Evolutionary conservation across 768 basidiomycete genomes (phyloP).

Genomic region (Trametopsis cervina): DNA sequence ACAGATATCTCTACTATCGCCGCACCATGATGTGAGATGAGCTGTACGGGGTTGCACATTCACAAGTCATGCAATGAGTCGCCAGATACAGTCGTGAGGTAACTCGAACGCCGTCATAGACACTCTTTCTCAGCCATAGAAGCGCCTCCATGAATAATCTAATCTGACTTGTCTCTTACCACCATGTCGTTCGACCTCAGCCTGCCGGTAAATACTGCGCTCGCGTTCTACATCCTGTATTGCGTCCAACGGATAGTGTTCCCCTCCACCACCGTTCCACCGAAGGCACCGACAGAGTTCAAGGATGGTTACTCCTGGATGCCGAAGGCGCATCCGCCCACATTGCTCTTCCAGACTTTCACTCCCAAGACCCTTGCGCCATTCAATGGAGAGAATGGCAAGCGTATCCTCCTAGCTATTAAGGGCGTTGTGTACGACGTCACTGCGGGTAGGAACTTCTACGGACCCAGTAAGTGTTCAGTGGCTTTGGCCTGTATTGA

Average conservation of each 20-base stretch:
- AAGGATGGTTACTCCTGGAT: constrained; percentile 88
- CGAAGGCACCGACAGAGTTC: constrained; percentile 58
- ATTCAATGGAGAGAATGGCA: constrained; percentile 57
- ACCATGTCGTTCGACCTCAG: constrained; percentile 39
- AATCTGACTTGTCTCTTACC: too few relatives aligned
- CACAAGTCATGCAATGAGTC: too few relatives aligned
- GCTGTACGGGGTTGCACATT: too few relatives aligned
- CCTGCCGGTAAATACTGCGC: constrained; percentile 74
- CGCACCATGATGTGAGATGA: too few relatives aligned
- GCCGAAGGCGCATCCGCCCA: constrained; percentile 75
- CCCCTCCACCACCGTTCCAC: constrained; percentile 49
- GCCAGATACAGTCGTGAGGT: too few relatives aligned
- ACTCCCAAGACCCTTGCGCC: constrained; percentile 70
- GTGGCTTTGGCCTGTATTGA: not conserved
- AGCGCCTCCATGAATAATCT: too few relatives aligned
- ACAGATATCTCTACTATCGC: too few relatives aligned
- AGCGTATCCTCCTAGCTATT: constrained; percentile 82
- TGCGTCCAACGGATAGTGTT: constrained; percentile 68
- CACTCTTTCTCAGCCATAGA: too few relatives aligned
- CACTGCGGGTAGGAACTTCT: constrained; percentile 82
- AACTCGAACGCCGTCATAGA: too few relatives aligned
- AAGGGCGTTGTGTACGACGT: constrained; percentile 91
- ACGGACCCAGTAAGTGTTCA: constrained; percentile 75
- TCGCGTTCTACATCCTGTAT: constrained; percentile 75
- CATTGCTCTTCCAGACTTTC: constrained; percentile 69